These are phyloP conservation scores for Hypomontagnella submonticulosa DNA, from an alignment of 495 filamentous ascomycete genomes.

Conservation along the genomic window DNA sequence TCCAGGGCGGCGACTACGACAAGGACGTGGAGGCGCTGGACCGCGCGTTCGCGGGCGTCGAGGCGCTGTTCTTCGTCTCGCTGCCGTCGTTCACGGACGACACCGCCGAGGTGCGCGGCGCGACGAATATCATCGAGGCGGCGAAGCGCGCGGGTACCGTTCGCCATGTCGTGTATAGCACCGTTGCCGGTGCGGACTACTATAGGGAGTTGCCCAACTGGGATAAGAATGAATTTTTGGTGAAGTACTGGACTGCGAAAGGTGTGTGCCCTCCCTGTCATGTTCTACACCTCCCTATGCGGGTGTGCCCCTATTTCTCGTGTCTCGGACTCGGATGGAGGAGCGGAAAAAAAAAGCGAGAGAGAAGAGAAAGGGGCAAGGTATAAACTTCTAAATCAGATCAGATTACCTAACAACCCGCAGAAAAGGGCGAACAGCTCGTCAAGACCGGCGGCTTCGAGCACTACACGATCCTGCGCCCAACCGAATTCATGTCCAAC, in stretches of 20 bases:
- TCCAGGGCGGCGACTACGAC: constrained; percentile 61
- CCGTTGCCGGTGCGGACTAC: constrained; percentile 63
- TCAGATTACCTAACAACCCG: neutral
- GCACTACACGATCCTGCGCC: constrained; percentile 68
- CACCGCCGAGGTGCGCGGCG: constrained; percentile 53
- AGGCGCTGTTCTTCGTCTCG: constrained; percentile 61
- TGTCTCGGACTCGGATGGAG: neutral
- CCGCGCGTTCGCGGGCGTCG: constrained; percentile 56
- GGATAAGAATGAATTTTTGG: constrained; percentile 10
- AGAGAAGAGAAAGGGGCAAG: no score
- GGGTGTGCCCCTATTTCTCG: neutral
- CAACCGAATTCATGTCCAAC: constrained; percentile 73
- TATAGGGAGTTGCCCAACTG: constrained; percentile 6
- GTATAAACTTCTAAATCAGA: no score
- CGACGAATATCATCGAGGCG: constrained; percentile 68
- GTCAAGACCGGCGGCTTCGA: constrained; percentile 47
- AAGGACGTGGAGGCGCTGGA: constrained; percentile 60
- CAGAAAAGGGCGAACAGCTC: constrained; percentile 48
- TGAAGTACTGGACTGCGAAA: constrained; percentile 23
- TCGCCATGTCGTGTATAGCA: constrained; percentile 70
- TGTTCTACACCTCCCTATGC: no score
- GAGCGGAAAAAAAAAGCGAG: neutral
- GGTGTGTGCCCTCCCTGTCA: neutral
- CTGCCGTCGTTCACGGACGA: constrained; percentile 41
- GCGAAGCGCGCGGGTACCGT: constrained; percentile 57